These are phyloP conservation scores for Beauveria asiatica DNA, from an alignment of 2,329 filamentous ascomycete genomes.

Conservation along the genomic window DNA sequence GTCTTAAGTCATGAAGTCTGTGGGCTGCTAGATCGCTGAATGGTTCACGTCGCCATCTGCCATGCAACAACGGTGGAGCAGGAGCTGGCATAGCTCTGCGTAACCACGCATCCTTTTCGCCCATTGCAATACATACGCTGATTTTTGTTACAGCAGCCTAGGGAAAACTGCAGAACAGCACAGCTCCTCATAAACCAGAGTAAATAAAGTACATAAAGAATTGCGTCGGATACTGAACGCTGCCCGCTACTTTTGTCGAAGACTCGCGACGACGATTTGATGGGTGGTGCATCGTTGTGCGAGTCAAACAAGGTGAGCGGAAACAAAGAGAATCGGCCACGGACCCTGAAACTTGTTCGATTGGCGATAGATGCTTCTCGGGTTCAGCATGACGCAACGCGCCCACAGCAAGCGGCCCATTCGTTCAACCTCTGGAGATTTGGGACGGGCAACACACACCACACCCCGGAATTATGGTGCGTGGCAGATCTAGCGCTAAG, in stretches of 20 bases:
- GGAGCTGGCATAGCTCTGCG: neutral
- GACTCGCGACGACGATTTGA: neutral
- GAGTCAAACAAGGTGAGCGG: neutral
- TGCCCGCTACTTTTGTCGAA: neutral
- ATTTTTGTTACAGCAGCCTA: neutral
- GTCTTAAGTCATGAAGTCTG: neutral
- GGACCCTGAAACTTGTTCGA: neutral
- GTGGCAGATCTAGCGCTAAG: slow-evolving; percentile 6
- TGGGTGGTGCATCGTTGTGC: neutral
- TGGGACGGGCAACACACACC: neutral
- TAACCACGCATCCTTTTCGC: neutral
- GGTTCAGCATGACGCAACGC: neutral
- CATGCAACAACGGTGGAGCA: neutral
- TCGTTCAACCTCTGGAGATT: neutral
- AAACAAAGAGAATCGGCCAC: neutral
- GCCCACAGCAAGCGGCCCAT: neutral
- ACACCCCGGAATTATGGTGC: neutral
- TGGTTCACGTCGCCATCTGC: neutral
- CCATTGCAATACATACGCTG: neutral
- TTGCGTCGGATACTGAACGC: neutral
- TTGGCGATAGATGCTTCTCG: neutral
- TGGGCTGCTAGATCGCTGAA: neutral
- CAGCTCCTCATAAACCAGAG: neutral
- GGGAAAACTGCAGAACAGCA: neutral
- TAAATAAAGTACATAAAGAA: neutral